Conservation (phyloP, 805 yeast genomes). For the Huiozyma naganishii region DNA sequence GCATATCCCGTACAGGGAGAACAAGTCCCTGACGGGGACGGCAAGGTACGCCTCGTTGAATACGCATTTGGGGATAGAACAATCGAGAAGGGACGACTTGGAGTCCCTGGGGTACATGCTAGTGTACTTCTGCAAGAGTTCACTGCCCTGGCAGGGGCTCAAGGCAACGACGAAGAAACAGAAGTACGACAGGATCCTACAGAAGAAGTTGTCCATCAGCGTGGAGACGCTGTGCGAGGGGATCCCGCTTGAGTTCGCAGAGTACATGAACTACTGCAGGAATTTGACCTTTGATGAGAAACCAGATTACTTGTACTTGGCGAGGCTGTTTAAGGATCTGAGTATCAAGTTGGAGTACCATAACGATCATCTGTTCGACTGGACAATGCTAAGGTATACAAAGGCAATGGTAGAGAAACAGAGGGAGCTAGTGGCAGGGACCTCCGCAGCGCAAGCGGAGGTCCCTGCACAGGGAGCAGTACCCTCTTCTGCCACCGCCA, state of each 20-base stretch:
- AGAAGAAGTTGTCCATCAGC: constrained; percentile 84
- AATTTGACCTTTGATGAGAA: constrained; percentile 90
- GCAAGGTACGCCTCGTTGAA: constrained; percentile 93
- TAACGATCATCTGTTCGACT: constrained; percentile 91
- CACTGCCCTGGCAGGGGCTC: constrained; percentile 97
- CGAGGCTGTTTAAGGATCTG: constrained; percentile 81
- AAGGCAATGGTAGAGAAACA: constrained; percentile 26
- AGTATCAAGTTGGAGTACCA: constrained; percentile 79
- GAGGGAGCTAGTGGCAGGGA: constrained; percentile 8
- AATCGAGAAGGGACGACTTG: constrained; percentile 90
- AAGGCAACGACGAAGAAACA: constrained; percentile 96
- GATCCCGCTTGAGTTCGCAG: constrained; percentile 79
- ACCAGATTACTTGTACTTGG: constrained; percentile 85
- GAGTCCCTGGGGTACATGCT: constrained; percentile 92
- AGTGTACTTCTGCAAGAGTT: constrained; percentile 89
- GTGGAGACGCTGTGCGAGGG: constrained; percentile 82
- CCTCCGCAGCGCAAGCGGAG: not conserved
- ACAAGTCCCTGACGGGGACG: constrained; percentile 93
- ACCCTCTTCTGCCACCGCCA: not conserved
- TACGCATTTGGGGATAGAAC: constrained; percentile 95
- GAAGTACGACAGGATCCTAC: constrained; percentile 92
- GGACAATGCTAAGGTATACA: constrained; percentile 56
- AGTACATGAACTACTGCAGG: constrained; percentile 80
- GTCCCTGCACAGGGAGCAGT: not conserved
- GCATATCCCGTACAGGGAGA: constrained; percentile 93